Percentiles rank a stretch among this genome's conserved stretches.
These are phyloP conservation scores for Austroboletus eburneus DNA, from an alignment of 768 basidiomycete genomes.

Conservation along the genomic window DNA sequence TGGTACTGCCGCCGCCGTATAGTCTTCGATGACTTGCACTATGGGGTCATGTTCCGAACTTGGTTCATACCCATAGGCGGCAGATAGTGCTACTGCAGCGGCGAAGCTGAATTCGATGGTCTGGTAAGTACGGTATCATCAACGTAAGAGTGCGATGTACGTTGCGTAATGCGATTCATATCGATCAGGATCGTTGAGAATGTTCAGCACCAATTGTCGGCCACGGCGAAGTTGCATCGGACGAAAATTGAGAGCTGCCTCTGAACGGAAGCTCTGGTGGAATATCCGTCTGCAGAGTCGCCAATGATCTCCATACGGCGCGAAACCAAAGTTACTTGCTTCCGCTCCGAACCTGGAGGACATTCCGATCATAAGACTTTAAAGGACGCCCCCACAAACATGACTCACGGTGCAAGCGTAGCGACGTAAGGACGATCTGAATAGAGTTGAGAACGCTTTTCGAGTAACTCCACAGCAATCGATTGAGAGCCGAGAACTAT, in stretches of 20 bases:
- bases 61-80: conserved; percentile 8
- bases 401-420: conserved; percentile 5
- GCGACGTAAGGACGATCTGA: conserved; percentile 42
- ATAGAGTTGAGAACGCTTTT: conserved; percentile 42
- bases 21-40: conserved; percentile 2
- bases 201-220: conserved; percentile 2
- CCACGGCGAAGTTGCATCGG: conserved; percentile 5
- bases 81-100: not conserved
- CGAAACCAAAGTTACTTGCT: conserved; percentile 2
- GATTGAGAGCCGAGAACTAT: conserved; percentile 43
- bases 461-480: conserved; percentile 41
- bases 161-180: not conserved
- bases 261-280: conserved; percentile 11
- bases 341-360: conserved; percentile 3
- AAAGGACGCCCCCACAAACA: not conserved
- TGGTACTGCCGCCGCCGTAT: not conserved
- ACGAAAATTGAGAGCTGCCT: not conserved
- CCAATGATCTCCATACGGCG: conserved; percentile 9
- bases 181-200: not conserved
- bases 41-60: conserved; percentile 4
- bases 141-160: not conserved
- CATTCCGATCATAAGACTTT: not conserved
- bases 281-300: conserved; percentile 10
- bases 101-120: conserved; percentile 4
- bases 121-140: not conserved